Evolutionary conservation across 169 alveolate genomes (phyloP), one percentile per base, ranked within the genome.

Genomic region (Amoebophrya sp.): DNA sequence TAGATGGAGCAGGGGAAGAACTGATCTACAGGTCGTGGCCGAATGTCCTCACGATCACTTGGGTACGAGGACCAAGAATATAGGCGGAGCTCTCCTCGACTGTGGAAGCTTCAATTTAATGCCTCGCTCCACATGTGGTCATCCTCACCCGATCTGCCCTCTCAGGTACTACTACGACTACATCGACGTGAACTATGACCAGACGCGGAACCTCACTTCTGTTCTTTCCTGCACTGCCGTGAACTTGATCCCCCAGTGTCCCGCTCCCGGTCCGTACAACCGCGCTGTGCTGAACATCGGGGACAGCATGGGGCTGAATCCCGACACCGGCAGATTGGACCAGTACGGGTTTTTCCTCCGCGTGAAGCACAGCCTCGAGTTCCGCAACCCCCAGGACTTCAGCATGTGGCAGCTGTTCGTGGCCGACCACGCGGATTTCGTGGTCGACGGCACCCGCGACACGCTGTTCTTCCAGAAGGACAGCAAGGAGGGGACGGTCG

Each of bases 111-210:
- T n/a, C n/a, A n/a, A n/a, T n/a, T n/a, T n/a, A n/a, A n/a, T n/a
- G n/a, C n/a, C n/a, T n/a, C n/a, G n/a, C n/a, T n/a, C n/a, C n/a
- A n/a, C n/a, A n/a, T n/a, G n/a, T n/a, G n/a, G n/a, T n/a, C n/a
- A n/a, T n/a, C n/a, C n/a, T n/a, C n/a, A n/a, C n/a, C n/a, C n/a
- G n/a, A n/a, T n/a, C n/a, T n/a, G n/a, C n/a, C n/a, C n/a, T n/a
- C n/a, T n/a, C 78, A 58, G 78, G 78, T 58, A 58, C 78, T 58
- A 58, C 78, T 58, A 58, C 78, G 78, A 58, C 34, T 58, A 58
- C 78, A 58, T 58, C 0, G 78, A 58, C 34, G 4, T 16, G 78
- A 58, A 58, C 34, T 58, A 58, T 29, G 78, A 58, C 5, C 4
- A 10, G 4, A 58, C 78, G 29, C 4, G 29, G 78, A 58, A 58